These are phyloP conservation scores for Endothia cerciana DNA, from an alignment of 2,329 filamentous ascomycete genomes.

Conservation along the genomic window DNA sequence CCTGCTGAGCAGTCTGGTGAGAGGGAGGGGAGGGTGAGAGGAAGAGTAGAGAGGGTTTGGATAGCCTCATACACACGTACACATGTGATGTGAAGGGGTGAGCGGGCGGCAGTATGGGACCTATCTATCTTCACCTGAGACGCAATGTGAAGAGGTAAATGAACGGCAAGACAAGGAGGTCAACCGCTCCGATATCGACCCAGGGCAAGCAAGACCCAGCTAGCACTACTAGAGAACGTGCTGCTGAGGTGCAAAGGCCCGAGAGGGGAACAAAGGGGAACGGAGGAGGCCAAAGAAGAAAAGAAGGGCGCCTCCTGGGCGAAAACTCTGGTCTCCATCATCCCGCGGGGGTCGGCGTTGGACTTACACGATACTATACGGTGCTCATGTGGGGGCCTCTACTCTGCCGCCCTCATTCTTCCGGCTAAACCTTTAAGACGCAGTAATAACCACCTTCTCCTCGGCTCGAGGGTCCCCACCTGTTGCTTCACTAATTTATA, in stretches of 20 bases:
- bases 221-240: not conserved
- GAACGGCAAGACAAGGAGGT: not conserved
- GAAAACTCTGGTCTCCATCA: constrained; percentile 19
- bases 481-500: no score
- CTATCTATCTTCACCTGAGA: constrained; percentile 7
- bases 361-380: constrained; percentile 11
- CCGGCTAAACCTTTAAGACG: constrained; percentile 4
- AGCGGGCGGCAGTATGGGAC: not conserved
- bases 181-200: constrained; percentile 28
- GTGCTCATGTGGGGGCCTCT: not conserved
- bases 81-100: not conserved
- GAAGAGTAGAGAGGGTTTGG: not conserved
- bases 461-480: no score
- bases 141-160: not conserved
- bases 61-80: no score
- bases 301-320: no score
- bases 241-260: constrained; percentile 10
- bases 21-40: not conserved
- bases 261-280: not conserved
- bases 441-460: no score
- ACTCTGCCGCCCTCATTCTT: no score
- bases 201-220: constrained; percentile 1
- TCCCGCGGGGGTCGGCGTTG: constrained; percentile 24
- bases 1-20: no score
- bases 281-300: not conserved